Conservation (phyloP, 108 stramenopile species). For the Cylindrotheca fusiformis region DNA sequence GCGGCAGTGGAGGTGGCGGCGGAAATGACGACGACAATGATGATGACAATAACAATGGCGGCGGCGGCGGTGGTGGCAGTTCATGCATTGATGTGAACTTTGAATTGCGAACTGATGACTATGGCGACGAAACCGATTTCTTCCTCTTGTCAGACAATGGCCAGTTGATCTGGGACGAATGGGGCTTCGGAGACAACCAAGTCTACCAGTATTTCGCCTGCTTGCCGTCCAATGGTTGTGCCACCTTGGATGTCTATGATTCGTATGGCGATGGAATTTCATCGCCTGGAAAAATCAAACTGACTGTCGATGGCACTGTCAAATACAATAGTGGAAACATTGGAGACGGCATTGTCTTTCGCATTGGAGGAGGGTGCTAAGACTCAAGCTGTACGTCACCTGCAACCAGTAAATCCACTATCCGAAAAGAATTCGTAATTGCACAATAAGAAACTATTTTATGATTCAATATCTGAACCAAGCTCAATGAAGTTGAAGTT, state of each 20-base stretch:
- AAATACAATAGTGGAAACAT: neutral
- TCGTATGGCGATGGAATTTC: slow-evolving; percentile 6
- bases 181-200: neutral
- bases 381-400: too few relatives aligned
- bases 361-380: neutral
- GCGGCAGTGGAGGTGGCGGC: slow-evolving; percentile 1
- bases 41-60: slow-evolving; percentile 1
- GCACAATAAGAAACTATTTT: too few relatives aligned
- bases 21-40: neutral
- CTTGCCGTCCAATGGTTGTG: neutral
- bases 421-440: too few relatives aligned
- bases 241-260: slow-evolving; percentile 3
- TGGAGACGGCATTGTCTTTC: neutral
- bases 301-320: neutral
- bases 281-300: neutral
- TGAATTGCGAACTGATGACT: neutral
- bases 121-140: neutral
- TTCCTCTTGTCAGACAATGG: neutral
- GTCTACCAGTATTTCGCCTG: neutral
- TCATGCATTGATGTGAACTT: neutral
- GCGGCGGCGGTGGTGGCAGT: slow-evolving; percentile 2
- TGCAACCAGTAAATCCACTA: too few relatives aligned
- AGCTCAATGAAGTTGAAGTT: too few relatives aligned
- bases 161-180: neutral
- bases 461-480: too few relatives aligned